Conservation (phyloP, 371 early-diverging fungal genomes). For the Polyrhizophydium stewartii region DNA sequence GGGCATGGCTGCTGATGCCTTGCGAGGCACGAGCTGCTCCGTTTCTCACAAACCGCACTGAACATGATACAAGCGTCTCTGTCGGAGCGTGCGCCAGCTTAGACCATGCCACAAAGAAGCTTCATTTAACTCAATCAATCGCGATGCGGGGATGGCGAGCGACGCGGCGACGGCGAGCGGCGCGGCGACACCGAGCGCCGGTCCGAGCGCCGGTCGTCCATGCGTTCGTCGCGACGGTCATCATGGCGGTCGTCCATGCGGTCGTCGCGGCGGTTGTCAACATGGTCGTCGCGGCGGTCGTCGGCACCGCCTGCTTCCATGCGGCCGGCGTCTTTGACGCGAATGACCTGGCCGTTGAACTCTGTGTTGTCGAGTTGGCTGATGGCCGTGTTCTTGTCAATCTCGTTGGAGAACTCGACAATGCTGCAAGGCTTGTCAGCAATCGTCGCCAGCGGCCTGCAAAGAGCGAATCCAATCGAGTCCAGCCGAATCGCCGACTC, state of each 20-base stretch:
- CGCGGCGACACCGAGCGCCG: too few relatives aligned
- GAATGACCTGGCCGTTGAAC: constrained; percentile 72
- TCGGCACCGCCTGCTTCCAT: constrained; percentile 33
- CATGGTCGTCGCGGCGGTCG: constrained; percentile 2
- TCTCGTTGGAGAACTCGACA: constrained; percentile 80
- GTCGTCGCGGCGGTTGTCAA: background rate
- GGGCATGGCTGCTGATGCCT: too few relatives aligned
- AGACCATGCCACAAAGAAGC: too few relatives aligned
- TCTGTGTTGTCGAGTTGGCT: constrained; percentile 82
- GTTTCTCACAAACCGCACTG: too few relatives aligned
- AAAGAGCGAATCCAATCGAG: background rate
- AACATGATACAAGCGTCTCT: too few relatives aligned
- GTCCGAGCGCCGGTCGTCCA: too few relatives aligned
- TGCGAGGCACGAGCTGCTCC: too few relatives aligned
- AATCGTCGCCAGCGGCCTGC: background rate
- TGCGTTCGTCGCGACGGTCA: too few relatives aligned
- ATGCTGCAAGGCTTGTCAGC: constrained; percentile 46
- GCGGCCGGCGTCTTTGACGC: constrained; percentile 55
- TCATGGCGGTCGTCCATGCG: background rate
- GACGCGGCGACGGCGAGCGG: too few relatives aligned
- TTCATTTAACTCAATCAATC: too few relatives aligned
- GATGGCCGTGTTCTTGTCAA: constrained; percentile 83
- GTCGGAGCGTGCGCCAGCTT: too few relatives aligned
- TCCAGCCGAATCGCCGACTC: constrained; percentile 16
- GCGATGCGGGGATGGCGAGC: too few relatives aligned